Conservation (phyloP, 495 filamentous ascomycete genomes). For the Aspergillus baeticus region DNA sequence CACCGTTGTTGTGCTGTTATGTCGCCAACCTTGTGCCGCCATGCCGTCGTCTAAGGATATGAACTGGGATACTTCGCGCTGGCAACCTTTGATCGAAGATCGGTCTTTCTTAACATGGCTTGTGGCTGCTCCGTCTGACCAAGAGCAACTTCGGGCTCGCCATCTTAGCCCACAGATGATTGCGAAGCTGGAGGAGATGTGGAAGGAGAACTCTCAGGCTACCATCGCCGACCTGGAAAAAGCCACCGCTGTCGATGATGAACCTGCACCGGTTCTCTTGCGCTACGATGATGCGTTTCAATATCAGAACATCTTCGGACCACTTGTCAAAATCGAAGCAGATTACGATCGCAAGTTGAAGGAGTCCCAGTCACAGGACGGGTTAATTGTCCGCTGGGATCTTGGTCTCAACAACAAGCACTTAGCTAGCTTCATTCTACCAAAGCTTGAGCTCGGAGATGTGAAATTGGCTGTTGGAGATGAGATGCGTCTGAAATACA, state of each 20-base stretch:
- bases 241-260: constrained; percentile 88
- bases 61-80: constrained; percentile 98
- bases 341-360: constrained; percentile 99
- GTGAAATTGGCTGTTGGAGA: constrained; percentile 98
- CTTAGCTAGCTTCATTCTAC: constrained; percentile 90
- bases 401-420: constrained; percentile 97
- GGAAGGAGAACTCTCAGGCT: constrained; percentile 91
- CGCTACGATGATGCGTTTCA: constrained; percentile 98
- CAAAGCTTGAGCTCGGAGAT: constrained; percentile 96
- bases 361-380: constrained; percentile 96
- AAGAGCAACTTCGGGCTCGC: constrained; percentile 91
- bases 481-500: constrained; percentile 97
- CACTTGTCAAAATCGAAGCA: constrained; percentile 98
- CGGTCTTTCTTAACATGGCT: constrained; percentile 95
- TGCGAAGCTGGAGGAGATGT: constrained; percentile 96
- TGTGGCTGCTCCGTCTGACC: constrained; percentile 83
- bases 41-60: constrained; percentile 98
- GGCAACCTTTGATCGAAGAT: constrained; percentile 97
- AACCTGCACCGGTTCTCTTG: constrained; percentile 87
- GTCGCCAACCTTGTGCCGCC: constrained; percentile 92
- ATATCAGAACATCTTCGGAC: constrained; percentile 98
- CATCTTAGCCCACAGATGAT: constrained; percentile 95
- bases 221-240: constrained; percentile 94
- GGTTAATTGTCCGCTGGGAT: constrained; percentile 91
- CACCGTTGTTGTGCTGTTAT: constrained; percentile 94